Percentiles rank a stretch among this genome's conserved stretches.
Evolutionary conservation across 495 filamentous ascomycete genomes (phyloP).

Genomic region (Aspergillus cavernicola): DNA sequence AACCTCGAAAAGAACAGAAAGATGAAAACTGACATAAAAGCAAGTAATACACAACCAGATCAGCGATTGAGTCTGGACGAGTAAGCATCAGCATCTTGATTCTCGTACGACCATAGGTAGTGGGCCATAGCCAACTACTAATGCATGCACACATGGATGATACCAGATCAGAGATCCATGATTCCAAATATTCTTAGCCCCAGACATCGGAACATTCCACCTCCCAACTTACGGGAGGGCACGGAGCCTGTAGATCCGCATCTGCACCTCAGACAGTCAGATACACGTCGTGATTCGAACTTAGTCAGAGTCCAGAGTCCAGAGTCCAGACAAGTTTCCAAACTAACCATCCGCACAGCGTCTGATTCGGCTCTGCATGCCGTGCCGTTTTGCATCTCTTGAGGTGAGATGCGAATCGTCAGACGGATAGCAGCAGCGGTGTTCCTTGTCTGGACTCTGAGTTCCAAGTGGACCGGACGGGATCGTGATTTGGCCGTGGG

Average conservation of each 20-base stretch:
- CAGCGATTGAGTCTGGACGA: background rate
- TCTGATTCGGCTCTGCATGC: no score
- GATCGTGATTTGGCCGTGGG: no score
- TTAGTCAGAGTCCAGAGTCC: no score
- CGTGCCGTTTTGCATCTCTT: no score
- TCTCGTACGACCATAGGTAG: background rate
- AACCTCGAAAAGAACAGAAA: background rate
- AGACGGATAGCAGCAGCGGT: no score
- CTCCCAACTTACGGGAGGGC: background rate
- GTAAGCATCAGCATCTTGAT: no score
- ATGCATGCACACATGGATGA: conserved; percentile 2
- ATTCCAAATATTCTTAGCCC: background rate
- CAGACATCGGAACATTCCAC: background rate
- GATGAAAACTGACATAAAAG: background rate
- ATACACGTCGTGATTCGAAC: no score
- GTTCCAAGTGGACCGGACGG: no score
- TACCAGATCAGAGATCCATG: background rate
- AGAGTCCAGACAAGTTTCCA: no score
- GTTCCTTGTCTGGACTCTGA: no score
- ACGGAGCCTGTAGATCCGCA: background rate
- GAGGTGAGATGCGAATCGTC: no score
- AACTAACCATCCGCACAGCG: no score
- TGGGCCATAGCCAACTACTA: background rate
- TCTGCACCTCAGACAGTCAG: background rate
- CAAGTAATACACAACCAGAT: background rate